phyloP scores from a whole-genome alignment of 2,329 filamentous ascomycete genomes.

The Ceratocystis cubensis region DNA sequence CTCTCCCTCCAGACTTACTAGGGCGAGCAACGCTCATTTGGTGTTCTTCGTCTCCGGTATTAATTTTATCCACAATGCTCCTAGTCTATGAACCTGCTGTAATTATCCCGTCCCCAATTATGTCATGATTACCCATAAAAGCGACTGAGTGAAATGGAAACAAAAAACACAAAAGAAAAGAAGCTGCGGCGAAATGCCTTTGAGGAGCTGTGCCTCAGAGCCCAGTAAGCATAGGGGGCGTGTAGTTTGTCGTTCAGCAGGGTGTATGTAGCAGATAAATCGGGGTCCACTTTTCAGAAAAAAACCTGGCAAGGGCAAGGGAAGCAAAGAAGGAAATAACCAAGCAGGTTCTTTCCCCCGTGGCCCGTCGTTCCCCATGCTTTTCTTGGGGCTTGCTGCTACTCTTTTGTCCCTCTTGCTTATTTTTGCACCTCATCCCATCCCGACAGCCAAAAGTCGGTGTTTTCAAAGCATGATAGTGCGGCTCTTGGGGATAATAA shows the following conservation, averaged over 20 bases:
- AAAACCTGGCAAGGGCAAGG: conserved; percentile 8
- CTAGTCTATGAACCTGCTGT: too few relatives aligned
- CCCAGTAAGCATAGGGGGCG: too few relatives aligned
- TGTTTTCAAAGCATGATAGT: conserved; percentile 8
- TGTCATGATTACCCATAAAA: too few relatives aligned
- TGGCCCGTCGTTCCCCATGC: not conserved
- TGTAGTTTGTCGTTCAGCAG: too few relatives aligned
- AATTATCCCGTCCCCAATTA: too few relatives aligned
- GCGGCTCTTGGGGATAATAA: not conserved
- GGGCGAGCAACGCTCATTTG: too few relatives aligned
- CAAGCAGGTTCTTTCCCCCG: not conserved
- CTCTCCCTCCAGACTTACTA: not conserved
- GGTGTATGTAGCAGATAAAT: not conserved
- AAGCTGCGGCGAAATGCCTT: too few relatives aligned
- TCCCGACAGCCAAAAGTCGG: conserved; percentile 9
- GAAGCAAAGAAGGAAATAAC: conserved; percentile 10
- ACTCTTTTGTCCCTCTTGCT: not conserved
- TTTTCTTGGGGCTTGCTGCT: conserved; percentile 8
- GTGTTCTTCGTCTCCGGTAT: too few relatives aligned
- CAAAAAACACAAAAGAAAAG: too few relatives aligned
- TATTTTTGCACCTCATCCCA: conserved; percentile 11
- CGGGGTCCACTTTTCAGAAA: not conserved
- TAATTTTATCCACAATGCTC: too few relatives aligned
- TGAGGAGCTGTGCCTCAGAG: too few relatives aligned
- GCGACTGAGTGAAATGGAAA: too few relatives aligned